phyloP scores from a whole-genome alignment of 768 basidiomycete species.

The Obba rivulosa region DNA sequence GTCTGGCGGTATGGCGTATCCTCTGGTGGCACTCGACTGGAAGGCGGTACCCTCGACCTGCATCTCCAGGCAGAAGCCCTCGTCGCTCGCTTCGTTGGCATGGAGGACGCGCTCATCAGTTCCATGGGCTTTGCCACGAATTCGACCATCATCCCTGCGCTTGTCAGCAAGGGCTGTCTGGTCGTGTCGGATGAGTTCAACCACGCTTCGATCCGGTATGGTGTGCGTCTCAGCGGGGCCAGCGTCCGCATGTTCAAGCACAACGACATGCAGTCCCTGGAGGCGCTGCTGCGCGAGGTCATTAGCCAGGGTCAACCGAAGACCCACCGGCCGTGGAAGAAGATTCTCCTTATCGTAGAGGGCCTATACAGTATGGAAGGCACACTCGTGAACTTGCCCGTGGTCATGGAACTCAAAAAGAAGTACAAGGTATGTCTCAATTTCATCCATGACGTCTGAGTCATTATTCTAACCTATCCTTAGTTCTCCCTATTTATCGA shows the following conservation, averaged over 20 bases:
- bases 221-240: constrained; percentile 84
- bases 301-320: constrained; percentile 98
- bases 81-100: constrained; percentile 85
- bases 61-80: constrained; percentile 79
- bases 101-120: constrained; percentile 84
- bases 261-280: constrained; percentile 85
- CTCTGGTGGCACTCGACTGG: constrained; percentile 70
- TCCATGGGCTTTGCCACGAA: constrained; percentile 98
- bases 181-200: constrained; percentile 97
- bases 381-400: constrained; percentile 82
- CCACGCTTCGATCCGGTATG: constrained; percentile 92
- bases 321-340: constrained; percentile 99
- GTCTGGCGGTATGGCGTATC: constrained; percentile 80
- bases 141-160: constrained; percentile 87
- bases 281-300: constrained; percentile 76
- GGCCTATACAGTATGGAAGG: constrained; percentile 99
- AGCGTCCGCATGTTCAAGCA: constrained; percentile 94
- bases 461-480: neutral
- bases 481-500: constrained; percentile 96
- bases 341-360: constrained; percentile 91
- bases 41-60: constrained; percentile 83
- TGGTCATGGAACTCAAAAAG: constrained; percentile 79
- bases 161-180: constrained; percentile 86
- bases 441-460: neutral
- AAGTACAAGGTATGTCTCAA: constrained; percentile 78